Evolutionary conservation across 192 early-diverging fungal species (phyloP).

Genomic region (Chytriomyces confervae): DNA sequence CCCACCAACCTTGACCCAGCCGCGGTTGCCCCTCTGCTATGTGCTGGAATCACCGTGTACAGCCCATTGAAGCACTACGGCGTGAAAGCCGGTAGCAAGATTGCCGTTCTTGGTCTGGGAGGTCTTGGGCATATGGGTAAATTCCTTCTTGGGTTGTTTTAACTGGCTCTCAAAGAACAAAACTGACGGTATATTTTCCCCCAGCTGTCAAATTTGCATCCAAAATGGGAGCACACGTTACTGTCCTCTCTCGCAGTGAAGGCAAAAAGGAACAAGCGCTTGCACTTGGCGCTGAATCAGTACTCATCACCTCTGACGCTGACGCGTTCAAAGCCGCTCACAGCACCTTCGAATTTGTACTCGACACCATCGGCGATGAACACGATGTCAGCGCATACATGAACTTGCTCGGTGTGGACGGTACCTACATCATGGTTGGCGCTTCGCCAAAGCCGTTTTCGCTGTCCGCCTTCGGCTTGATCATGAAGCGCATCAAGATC

Average conservation of each 20-base stretch:
- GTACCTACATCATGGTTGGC: slow-evolving; percentile 41
- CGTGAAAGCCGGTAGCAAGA: slow-evolving; percentile 57
- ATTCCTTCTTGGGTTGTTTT: no score
- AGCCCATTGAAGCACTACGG: slow-evolving; percentile 59
- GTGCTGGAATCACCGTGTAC: slow-evolving; percentile 81
- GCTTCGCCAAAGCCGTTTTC: slow-evolving; percentile 28
- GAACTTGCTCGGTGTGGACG: slow-evolving; percentile 34
- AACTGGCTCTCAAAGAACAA: no score
- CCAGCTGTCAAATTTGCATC: slow-evolving; percentile 38
- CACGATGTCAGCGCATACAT: slow-evolving; percentile 24
- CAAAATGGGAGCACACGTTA: slow-evolving; percentile 32
- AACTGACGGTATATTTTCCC: not conserved
- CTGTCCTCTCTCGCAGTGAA: slow-evolving; percentile 34
- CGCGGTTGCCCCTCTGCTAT: slow-evolving; percentile 77
- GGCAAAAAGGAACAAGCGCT: slow-evolving; percentile 27
- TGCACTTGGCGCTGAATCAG: slow-evolving; percentile 26
- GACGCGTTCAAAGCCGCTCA: slow-evolving; percentile 20
- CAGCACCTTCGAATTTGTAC: slow-evolving; percentile 31
- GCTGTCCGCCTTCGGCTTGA: slow-evolving; percentile 29
- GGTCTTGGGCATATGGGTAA: slow-evolving; percentile 75
- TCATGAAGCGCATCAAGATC: slow-evolving; percentile 27
- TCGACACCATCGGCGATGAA: slow-evolving; percentile 33
- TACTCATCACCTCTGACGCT: slow-evolving; percentile 25
- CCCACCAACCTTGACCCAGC: slow-evolving; percentile 63
- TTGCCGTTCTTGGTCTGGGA: slow-evolving; percentile 79